A percentile compares a stretch with the other conserved stretches of the same genome.
These are phyloP conservation scores for Pleomassaria siparia DNA, from an alignment of 2,329 filamentous ascomycete species.

Conservation along the genomic window DNA sequence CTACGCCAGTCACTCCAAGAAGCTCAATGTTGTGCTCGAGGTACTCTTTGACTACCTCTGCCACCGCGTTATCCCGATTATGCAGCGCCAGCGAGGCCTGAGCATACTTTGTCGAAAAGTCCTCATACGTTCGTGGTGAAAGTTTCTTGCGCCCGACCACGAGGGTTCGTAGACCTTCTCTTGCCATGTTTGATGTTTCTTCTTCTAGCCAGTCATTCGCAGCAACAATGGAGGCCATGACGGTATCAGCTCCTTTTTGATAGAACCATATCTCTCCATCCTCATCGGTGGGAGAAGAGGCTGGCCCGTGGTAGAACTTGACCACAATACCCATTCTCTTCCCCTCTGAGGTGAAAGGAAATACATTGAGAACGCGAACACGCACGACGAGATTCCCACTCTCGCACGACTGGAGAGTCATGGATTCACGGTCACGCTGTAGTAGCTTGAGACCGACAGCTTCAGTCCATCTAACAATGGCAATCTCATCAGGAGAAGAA, in stretches of 20 bases:
- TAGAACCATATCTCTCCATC: slow-evolving; percentile 94
- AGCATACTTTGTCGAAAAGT: slow-evolving; percentile 74
- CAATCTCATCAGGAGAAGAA: slow-evolving; percentile 96
- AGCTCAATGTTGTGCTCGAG: slow-evolving; percentile 89
- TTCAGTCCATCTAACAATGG: slow-evolving; percentile 95
- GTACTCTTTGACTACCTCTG: slow-evolving; percentile 74
- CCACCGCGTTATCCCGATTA: slow-evolving; percentile 79
- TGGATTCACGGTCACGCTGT: slow-evolving; percentile 83
- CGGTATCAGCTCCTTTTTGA: slow-evolving; percentile 96
- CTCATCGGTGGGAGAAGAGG: slow-evolving; percentile 49
- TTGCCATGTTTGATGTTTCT: slow-evolving; percentile 98
- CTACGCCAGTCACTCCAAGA: slow-evolving; percentile 94
- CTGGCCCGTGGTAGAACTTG: slow-evolving; percentile 63
- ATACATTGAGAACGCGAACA: slow-evolving; percentile 88
- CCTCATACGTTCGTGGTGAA: slow-evolving; percentile 74
- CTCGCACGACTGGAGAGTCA: slow-evolving; percentile 76
- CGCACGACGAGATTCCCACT: slow-evolving; percentile 75
- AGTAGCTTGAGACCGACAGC: slow-evolving; percentile 82
- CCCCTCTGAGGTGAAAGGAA: slow-evolving; percentile 96
- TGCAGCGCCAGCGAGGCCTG: slow-evolving; percentile 79
- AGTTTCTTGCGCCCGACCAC: slow-evolving; percentile 92
- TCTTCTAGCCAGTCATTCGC: slow-evolving; percentile 99
- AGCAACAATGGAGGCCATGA: slow-evolving; percentile 94
- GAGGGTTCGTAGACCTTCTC: slow-evolving; percentile 89
- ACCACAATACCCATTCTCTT: slow-evolving; percentile 98